Evolutionary conservation across 805 yeast genomes (phyloP).

Genomic region (Candida parachauliodes): DNA sequence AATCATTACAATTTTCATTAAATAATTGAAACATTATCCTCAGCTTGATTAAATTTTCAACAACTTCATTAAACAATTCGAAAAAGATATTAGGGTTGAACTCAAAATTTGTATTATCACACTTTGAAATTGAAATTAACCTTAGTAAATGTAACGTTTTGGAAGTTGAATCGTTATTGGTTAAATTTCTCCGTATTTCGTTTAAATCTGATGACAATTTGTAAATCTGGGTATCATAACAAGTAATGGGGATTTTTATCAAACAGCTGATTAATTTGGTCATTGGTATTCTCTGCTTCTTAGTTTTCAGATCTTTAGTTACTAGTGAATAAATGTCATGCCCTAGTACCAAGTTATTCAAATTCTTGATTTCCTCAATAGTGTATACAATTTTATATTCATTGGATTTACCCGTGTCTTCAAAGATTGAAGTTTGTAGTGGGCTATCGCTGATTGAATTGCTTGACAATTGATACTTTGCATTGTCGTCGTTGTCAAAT

Average conservation of each 20-base stretch:
- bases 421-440: background rate
- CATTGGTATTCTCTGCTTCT: conserved; percentile 12
- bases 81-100: conserved; percentile 12
- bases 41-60: conserved; percentile 39
- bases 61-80: conserved; percentile 27
- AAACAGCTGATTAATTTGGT: conserved; percentile 13
- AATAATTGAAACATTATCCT: conserved; percentile 31
- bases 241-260: conserved; percentile 11
- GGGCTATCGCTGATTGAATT: background rate
- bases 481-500: too few relatives aligned
- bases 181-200: conserved; percentile 11
- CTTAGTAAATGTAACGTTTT: conserved; percentile 14
- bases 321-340: background rate
- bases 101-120: conserved; percentile 17
- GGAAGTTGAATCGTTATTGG: conserved; percentile 10
- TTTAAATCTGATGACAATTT: conserved; percentile 19
- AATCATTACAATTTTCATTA: conserved; percentile 14
- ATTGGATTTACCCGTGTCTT: background rate
- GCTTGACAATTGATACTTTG: conserved; percentile 1
- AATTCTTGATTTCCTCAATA: background rate
- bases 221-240: conserved; percentile 18
- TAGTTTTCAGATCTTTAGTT: background rate
- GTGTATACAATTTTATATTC: background rate
- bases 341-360: background rate
- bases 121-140: conserved; percentile 18